These are phyloP conservation scores for Avena insularis DNA, from an alignment of 176 grass and related monocot species.

Conservation along the genomic window DNA sequence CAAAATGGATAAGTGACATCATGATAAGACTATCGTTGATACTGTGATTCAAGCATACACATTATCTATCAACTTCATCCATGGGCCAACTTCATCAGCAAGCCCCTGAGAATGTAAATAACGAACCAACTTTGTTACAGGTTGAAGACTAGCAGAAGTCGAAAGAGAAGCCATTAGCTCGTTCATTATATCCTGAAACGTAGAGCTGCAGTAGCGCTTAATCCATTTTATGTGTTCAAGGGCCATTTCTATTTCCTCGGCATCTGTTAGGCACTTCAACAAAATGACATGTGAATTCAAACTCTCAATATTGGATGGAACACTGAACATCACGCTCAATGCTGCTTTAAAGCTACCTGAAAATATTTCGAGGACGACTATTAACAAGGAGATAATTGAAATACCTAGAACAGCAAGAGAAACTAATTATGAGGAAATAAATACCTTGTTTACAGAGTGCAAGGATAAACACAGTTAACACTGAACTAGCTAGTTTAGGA, in stretches of 20 bases:
- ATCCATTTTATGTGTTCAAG: constrained; percentile 75
- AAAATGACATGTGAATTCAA: constrained; percentile 68
- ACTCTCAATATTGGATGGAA: constrained; percentile 54
- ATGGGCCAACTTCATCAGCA: constrained; percentile 60
- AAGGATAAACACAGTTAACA: constrained; percentile 53
- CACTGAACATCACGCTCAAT: constrained; percentile 48
- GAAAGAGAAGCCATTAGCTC: constrained; percentile 84
- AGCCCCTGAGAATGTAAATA: constrained; percentile 61
- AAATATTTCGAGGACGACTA: constrained; percentile 9
- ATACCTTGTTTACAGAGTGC: constrained; percentile 82
- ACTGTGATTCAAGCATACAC: constrained; percentile 17
- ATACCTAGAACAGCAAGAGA: neutral
- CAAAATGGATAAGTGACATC: constrained; percentile 4
- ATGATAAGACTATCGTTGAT: neutral
- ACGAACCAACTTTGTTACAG: constrained; percentile 61
- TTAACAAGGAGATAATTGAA: constrained; percentile 11
- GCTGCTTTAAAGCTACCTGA: constrained; percentile 66
- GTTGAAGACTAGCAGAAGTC: constrained; percentile 70
- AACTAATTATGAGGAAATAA: neutral
- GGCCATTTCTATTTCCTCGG: constrained; percentile 73
- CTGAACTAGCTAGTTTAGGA: constrained; percentile 54
- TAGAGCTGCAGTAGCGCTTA: constrained; percentile 47
- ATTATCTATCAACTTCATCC: constrained; percentile 54
- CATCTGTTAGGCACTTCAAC: constrained; percentile 69
- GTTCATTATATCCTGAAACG: constrained; percentile 59